phyloP scores from a whole-genome alignment of 2,329 filamentous ascomycete species.

The Trichoderma oligosporum region DNA sequence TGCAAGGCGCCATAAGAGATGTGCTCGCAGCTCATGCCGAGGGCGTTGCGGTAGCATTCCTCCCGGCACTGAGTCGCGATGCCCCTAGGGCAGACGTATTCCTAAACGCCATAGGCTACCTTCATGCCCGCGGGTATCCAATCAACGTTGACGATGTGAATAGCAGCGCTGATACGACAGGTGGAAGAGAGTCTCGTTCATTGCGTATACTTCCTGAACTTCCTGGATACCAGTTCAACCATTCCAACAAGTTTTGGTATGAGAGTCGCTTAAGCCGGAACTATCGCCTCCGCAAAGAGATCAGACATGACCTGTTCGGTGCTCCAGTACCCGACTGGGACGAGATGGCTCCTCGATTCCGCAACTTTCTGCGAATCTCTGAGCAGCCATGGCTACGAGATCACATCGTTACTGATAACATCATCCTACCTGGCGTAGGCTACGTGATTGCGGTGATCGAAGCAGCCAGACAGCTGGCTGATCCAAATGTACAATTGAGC shows the following conservation, averaged over 20 bases:
- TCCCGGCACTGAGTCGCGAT: not conserved
- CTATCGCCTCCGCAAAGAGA: conserved; percentile 30
- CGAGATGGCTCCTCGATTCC: conserved; percentile 24
- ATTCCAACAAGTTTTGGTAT: conserved; percentile 32
- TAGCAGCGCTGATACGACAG: not conserved
- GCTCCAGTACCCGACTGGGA: conserved; percentile 24
- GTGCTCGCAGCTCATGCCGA: not conserved
- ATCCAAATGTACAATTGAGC: conserved; percentile 7
- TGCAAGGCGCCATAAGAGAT: conserved; percentile 18
- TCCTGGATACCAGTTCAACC: conserved; percentile 37
- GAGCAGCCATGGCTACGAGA: conserved; percentile 33
- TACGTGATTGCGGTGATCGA: conserved; percentile 37
- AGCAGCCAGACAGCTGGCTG: conserved; percentile 26
- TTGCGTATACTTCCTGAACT: conserved; percentile 26
- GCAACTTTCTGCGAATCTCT: conserved; percentile 23
- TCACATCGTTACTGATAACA: conserved; percentile 29
- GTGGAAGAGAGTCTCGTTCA: not conserved
- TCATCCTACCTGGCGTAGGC: conserved; percentile 38
- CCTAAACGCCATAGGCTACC: conserved; percentile 1
- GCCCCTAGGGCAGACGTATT: not conserved
- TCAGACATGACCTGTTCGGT: conserved; percentile 40
- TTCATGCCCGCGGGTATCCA: not conserved
- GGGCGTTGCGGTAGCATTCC: not conserved
- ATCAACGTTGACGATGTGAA: conserved; percentile 8
- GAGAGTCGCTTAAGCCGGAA: conserved; percentile 30